These are phyloP conservation scores for Rhizoctonia solani DNA, from an alignment of 1,284 basidiomycete genomes.

Conservation along the genomic window DNA sequence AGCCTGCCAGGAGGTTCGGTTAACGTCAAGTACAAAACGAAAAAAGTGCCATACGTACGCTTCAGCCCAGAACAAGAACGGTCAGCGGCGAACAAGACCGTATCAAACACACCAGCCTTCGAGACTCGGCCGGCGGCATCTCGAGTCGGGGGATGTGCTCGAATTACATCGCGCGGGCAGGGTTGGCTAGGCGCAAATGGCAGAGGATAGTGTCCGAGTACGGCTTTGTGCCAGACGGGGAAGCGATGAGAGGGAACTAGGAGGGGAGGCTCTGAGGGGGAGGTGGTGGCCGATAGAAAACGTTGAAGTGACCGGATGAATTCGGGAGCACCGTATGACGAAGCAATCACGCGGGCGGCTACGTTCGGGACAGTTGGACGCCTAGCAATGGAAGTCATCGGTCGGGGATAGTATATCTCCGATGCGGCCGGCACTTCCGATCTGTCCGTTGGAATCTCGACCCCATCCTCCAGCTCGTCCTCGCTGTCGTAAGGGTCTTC, in stretches of 20 bases:
- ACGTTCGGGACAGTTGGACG: not conserved
- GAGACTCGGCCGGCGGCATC: not conserved
- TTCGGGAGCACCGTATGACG: conserved; percentile 10
- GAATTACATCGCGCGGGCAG: conserved; percentile 2
- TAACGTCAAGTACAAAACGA: not conserved
- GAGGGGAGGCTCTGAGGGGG: not conserved
- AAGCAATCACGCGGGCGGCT: not conserved
- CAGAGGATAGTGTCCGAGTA: not conserved
- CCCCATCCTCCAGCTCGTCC: not conserved
- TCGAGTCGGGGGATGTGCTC: not conserved
- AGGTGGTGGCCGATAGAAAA: not conserved
- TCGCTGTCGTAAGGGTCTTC: not conserved
- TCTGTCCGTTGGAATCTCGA: no score
- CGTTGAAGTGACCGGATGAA: not conserved
- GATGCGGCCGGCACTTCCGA: not conserved
- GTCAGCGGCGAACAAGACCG: not conserved
- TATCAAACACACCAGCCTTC: not conserved
- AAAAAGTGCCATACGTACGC: not conserved
- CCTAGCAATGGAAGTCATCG: conserved; percentile 7
- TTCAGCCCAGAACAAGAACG: not conserved
- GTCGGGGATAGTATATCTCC: conserved; percentile 7
- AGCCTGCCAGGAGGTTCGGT: not conserved
- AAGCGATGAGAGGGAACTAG: conserved; percentile 19
- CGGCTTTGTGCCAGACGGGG: conserved; percentile 16
- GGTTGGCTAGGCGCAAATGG: not conserved